Evolutionary conservation across 2,329 filamentous ascomycete species (phyloP), one percentile per base, ranked within the genome.

Genomic region (Rasamsonia emersonii): DNA sequence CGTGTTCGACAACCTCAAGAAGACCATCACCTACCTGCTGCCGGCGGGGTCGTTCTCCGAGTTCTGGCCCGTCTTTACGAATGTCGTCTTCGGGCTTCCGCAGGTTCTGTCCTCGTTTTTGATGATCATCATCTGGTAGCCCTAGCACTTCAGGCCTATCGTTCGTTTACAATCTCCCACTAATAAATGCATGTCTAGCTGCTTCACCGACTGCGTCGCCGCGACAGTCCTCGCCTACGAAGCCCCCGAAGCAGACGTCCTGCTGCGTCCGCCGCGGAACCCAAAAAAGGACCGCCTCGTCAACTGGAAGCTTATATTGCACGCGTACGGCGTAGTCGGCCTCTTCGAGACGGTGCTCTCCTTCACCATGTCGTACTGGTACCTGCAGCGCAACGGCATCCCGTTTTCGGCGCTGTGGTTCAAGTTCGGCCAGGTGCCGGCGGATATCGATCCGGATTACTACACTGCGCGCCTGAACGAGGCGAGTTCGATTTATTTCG

Each of bases 1-100:
- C 4, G 79, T 86, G n/a, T 86, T 82, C 56, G 51, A 86, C 53
- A 86, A 86, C 45, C 59, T 86, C 30, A 82, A 83, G 53, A 86
- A 88, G 66, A 79, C 74, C 0, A 75, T 84, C 39, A 73, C 75
- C n/a, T 86, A 86, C 47, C 64, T 86, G 2, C 65, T 86, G 0
- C 80, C 81, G 0, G 82, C 82, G 0, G 81, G 82, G 2, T 74
- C 67, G n/a, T 86, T 83, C 53, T 75, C 73, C 32, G 82, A 86
- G 51, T 80, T 86, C 55, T 73, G 47, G 80, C 81, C 82, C 0
- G 76, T 86, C 25, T 71, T 86, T 55, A 81, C 77, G 2, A 83
- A 79, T 36, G 75, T 86, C 13, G 53, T 76, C 1, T 82, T 86
- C 39, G 81, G 81, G 13, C 64, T 86, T 3, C 81, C 82, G 0